Conservation (phyloP, 805 yeast species). For the Debaryomyces hansenii region DNA sequence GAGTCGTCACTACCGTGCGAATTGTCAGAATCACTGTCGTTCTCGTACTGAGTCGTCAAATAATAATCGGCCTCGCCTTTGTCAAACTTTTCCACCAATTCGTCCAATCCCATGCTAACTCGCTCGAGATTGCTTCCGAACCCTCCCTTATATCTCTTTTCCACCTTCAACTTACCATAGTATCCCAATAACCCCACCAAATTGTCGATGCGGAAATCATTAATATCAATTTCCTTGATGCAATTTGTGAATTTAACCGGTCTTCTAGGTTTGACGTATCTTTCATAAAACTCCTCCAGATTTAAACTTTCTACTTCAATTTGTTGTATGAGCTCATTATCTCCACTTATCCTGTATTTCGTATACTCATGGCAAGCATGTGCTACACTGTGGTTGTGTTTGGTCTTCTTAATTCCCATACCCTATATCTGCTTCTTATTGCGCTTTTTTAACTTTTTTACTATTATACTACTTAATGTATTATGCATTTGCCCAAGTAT, state of each 20-base stretch:
- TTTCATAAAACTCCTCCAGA: conserved; percentile 30
- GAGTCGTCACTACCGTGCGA: conserved; percentile 7
- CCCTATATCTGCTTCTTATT: not conserved
- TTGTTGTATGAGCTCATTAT: conserved; percentile 1
- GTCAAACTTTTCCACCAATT: conserved; percentile 44
- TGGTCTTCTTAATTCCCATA: not conserved
- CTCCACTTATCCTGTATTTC: not conserved
- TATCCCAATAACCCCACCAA: conserved; percentile 39
- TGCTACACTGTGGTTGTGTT: not conserved
- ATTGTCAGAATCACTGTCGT: conserved; percentile 18
- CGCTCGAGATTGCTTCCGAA: conserved; percentile 67
- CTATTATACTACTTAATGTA: no score
- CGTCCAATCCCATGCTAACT: conserved; percentile 48
- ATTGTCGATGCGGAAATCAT: conserved; percentile 30
- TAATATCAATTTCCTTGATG: conserved; percentile 32
- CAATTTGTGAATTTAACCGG: conserved; percentile 44
- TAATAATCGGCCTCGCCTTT: conserved; percentile 50
- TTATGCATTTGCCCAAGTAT: no score
- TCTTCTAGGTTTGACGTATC: conserved; percentile 41
- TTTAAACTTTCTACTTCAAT: not conserved
- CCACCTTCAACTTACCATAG: conserved; percentile 50
- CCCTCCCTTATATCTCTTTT: conserved; percentile 57
- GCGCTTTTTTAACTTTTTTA: not conserved
- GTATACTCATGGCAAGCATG: not conserved
- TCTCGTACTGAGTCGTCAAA: conserved; percentile 71